These are phyloP conservation scores for Phytophthora sp. DNA, from an alignment of 352 stramenopile genomes.

Conservation along the genomic window DNA sequence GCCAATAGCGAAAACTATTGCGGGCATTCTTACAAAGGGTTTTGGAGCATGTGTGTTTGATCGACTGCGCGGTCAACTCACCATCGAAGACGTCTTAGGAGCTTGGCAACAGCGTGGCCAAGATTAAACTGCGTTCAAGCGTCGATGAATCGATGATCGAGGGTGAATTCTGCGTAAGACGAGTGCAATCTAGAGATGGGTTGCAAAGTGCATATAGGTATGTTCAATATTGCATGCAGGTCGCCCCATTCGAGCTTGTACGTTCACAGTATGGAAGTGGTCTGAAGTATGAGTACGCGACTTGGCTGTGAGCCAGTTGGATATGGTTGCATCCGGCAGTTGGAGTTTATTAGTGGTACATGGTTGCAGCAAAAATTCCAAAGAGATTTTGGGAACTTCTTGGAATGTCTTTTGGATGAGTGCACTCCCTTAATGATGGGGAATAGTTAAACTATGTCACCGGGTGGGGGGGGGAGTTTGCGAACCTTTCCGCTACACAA, in stretches of 20 bases:
- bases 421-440: too few species aligned
- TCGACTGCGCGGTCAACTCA: background rate
- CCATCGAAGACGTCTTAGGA: background rate
- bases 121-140: too few species aligned
- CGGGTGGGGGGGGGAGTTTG: too few species aligned
- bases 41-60: slow-evolving; percentile 8
- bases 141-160: background rate
- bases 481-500: too few species aligned
- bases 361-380: too few species aligned
- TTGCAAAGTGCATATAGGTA: background rate
- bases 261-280: background rate
- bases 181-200: too few species aligned
- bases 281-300: background rate
- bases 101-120: background rate
- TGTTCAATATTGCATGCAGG: background rate
- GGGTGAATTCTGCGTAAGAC: too few species aligned
- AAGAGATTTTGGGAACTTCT: too few species aligned
- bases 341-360: too few species aligned
- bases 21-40: slow-evolving; percentile 14
- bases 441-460: too few species aligned
- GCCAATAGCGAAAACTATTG: slow-evolving; percentile 3
- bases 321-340: background rate
- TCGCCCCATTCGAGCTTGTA: background rate
- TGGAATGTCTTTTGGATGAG: too few species aligned
- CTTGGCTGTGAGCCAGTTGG: background rate